Evolutionary conservation across 352 stramenopile genomes (phyloP).

Genomic region (Blastocystis sp.): DNA sequence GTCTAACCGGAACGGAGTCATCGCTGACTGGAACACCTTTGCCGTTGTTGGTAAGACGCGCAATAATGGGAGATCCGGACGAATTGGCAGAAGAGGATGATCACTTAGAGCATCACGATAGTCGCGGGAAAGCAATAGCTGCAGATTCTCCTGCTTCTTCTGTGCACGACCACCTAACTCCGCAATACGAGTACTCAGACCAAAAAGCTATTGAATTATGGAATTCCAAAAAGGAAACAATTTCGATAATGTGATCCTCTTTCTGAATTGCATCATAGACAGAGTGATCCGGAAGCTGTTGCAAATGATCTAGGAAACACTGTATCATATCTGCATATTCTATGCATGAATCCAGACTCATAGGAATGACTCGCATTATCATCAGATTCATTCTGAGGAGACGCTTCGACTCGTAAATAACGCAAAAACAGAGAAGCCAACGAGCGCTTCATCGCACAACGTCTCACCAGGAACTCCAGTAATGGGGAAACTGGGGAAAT

Average conservation of each 20-base stretch:
- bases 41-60: slow-evolving; percentile 70
- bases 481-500: neutral
- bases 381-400: neutral
- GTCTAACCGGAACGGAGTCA: slow-evolving; percentile 79
- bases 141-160: slow-evolving; percentile 61
- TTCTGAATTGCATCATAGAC: neutral
- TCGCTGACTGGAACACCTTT: slow-evolving; percentile 82
- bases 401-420: slow-evolving; percentile 30
- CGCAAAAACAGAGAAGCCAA: slow-evolving; percentile 1
- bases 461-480: neutral
- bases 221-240: neutral
- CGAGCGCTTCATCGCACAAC: neutral
- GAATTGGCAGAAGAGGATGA: slow-evolving; percentile 20
- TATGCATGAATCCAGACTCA: neutral
- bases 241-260: neutral
- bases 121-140: neutral
- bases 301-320: neutral
- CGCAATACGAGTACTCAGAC: neutral
- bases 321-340: neutral
- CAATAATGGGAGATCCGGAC: neutral
- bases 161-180: slow-evolving; percentile 25
- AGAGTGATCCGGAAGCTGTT: neutral
- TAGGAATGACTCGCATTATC: neutral
- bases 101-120: neutral
- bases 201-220: neutral